Evolutionary conservation across 192 early-diverging fungal species (phyloP).

Genomic region (Podila clonocystis): DNA sequence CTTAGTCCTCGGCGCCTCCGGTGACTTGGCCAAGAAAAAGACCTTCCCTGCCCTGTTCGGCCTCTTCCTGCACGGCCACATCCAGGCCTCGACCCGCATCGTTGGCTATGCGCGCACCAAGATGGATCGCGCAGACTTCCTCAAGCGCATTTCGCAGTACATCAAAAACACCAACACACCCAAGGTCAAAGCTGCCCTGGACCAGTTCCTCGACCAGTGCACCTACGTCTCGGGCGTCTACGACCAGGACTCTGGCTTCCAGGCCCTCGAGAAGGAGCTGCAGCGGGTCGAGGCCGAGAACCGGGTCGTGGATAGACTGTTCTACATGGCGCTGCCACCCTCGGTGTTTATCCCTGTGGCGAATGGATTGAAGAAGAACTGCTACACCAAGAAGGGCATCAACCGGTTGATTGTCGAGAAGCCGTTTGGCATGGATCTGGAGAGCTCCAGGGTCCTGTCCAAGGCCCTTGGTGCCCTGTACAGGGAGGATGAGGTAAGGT

Average conservation of each 20-base stretch:
- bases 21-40: conserved; percentile 97
- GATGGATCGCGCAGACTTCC: conserved; percentile 80
- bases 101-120: conserved; percentile 93
- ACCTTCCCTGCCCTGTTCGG: conserved; percentile 95
- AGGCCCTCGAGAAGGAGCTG: conserved; percentile 66
- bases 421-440: conserved; percentile 93
- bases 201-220: conserved; percentile 72
- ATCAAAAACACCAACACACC: conserved; percentile 64
- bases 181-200: conserved; percentile 61
- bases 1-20: conserved; percentile 81
- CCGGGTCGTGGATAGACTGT: conserved; percentile 60
- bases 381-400: conserved; percentile 69
- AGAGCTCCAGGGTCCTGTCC: conserved; percentile 74
- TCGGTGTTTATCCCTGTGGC: conserved; percentile 89
- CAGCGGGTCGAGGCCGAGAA: conserved; percentile 65
- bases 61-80: conserved; percentile 80
- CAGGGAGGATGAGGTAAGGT: conserved; percentile 78
- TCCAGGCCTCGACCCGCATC: conserved; percentile 78
- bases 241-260: conserved; percentile 78
- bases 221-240: conserved; percentile 86
- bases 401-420: conserved; percentile 93
- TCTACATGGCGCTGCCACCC: conserved; percentile 90
- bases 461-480: conserved; percentile 77
- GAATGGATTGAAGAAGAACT: conserved; percentile 73
- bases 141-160: conserved; percentile 74